phyloP scores from a whole-genome alignment of 2,329 filamentous ascomycete genomes.

The Dothideomycetes sp. region DNA sequence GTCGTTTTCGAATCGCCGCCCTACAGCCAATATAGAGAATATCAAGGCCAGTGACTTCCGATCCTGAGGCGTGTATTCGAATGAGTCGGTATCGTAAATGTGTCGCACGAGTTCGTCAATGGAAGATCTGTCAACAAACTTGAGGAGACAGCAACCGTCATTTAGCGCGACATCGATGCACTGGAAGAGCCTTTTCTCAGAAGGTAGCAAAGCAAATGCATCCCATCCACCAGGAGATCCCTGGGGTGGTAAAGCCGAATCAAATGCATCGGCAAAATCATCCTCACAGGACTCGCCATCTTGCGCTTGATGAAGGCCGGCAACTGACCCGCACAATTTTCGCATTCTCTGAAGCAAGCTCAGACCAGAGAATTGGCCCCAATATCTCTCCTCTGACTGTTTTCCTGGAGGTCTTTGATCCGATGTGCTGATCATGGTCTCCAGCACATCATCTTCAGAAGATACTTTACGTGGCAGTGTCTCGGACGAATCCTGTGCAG shows the following conservation, averaged over 20 bases:
- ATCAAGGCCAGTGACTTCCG: slow-evolving; percentile 6
- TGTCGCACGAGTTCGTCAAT: neutral
- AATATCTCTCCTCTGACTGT: neutral
- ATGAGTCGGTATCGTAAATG: slow-evolving; percentile 7
- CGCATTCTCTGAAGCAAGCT: slow-evolving; percentile 10
- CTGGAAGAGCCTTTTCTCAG: slow-evolving; percentile 8
- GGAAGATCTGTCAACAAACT: slow-evolving; percentile 9
- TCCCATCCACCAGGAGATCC: neutral
- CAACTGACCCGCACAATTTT: slow-evolving; percentile 8
- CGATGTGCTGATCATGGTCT: slow-evolving; percentile 1
- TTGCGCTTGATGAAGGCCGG: neutral
- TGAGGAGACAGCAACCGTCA: slow-evolving; percentile 11
- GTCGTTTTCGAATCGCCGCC: slow-evolving; percentile 4
- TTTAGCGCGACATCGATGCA: slow-evolving; percentile 10
- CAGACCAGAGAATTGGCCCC: slow-evolving; percentile 10
- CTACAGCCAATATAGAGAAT: slow-evolving; percentile 9
- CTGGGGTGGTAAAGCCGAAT: neutral
- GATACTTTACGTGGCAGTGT: too few relatives aligned
- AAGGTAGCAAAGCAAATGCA: slow-evolving; percentile 11
- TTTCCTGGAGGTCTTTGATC: neutral
- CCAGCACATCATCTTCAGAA: neutral
- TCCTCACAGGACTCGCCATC: neutral
- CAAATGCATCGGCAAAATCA: slow-evolving; percentile 1
- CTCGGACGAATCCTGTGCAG: neutral
- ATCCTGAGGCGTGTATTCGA: slow-evolving; percentile 7